These are phyloP conservation scores for Malassezia globosa DNA, from an alignment of 1,284 basidiomycete genomes.

Conservation along the genomic window DNA sequence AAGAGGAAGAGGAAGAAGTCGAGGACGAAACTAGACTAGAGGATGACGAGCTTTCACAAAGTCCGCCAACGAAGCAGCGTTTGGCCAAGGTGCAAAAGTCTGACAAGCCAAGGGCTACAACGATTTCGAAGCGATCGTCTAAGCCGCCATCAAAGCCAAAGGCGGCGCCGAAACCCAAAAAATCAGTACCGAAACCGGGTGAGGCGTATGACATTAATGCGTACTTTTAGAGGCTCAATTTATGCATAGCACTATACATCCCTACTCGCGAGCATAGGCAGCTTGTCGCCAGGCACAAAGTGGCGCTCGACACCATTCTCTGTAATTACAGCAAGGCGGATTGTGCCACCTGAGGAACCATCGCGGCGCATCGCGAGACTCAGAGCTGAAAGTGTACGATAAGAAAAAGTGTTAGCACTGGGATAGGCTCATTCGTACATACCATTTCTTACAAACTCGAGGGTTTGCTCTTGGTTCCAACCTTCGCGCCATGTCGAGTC, in stretches of 20 bases:
- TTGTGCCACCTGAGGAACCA: slow-evolving; percentile 92
- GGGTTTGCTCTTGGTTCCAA: slow-evolving; percentile 80
- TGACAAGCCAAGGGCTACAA: too few relatives aligned
- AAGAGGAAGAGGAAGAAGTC: slow-evolving; percentile 22
- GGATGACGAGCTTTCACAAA: too few relatives aligned
- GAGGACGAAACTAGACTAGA: too few relatives aligned
- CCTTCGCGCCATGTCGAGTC: slow-evolving; percentile 93
- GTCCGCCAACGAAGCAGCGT: too few relatives aligned
- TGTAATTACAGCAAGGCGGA: slow-evolving; percentile 92
- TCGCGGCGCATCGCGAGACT: slow-evolving; percentile 93
- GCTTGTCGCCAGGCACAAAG: slow-evolving; percentile 71
- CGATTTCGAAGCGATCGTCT: slow-evolving; percentile 4
- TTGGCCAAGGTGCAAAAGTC: too few relatives aligned
- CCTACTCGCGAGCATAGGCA: slow-evolving; percentile 30
- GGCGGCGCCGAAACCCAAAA: not conserved
- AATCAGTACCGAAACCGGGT: slow-evolving; percentile 21
- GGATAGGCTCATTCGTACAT: slow-evolving; percentile 1
- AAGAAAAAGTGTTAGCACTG: too few relatives aligned
- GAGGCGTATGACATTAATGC: slow-evolving; percentile 35
- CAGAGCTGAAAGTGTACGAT: slow-evolving; percentile 57
- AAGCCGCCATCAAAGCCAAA: not conserved
- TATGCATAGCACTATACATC: slow-evolving; percentile 23
- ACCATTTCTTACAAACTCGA: slow-evolving; percentile 88
- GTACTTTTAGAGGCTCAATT: slow-evolving; percentile 27
- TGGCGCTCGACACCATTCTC: slow-evolving; percentile 78